Evolutionary conservation across 129 eudicot genomes (phyloP).

Genomic region (Cynara cardunculus): DNA sequence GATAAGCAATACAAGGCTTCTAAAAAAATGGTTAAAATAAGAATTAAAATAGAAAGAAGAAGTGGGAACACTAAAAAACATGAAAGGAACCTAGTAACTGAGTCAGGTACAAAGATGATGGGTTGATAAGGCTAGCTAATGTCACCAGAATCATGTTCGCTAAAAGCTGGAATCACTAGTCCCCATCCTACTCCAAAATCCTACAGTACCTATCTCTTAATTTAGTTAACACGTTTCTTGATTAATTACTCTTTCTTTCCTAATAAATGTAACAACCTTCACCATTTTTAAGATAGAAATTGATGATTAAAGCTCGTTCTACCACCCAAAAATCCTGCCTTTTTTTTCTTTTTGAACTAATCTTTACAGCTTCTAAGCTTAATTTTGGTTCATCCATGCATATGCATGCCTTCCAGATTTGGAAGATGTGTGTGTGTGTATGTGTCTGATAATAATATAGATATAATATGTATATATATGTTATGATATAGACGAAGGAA

Average conservation of each 20-base stretch:
- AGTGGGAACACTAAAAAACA: conserved; percentile 2
- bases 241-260: not conserved
- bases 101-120: conserved; percentile 9
- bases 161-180: conserved; percentile 15
- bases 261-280: not conserved
- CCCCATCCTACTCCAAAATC: conserved; percentile 5
- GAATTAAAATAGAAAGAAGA: too few species aligned
- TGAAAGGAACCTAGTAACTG: conserved; percentile 11
- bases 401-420: not conserved
- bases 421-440: not conserved
- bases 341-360: not conserved
- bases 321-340: not conserved
- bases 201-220: not conserved
- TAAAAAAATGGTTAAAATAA: too few species aligned
- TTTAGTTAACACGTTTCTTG: conserved; percentile 3
- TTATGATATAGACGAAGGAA: conserved; percentile 7
- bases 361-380: not conserved
- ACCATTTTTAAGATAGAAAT: not conserved
- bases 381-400: not conserved
- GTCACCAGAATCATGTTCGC: conserved; percentile 14
- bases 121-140: not conserved
- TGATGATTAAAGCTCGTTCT: not conserved
- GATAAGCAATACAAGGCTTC: too few species aligned
- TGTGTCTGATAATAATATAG: not conserved
- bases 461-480: not conserved